phyloP scores from a whole-genome alignment of 2,329 filamentous ascomycete genomes.

The Venturia carpophila region DNA sequence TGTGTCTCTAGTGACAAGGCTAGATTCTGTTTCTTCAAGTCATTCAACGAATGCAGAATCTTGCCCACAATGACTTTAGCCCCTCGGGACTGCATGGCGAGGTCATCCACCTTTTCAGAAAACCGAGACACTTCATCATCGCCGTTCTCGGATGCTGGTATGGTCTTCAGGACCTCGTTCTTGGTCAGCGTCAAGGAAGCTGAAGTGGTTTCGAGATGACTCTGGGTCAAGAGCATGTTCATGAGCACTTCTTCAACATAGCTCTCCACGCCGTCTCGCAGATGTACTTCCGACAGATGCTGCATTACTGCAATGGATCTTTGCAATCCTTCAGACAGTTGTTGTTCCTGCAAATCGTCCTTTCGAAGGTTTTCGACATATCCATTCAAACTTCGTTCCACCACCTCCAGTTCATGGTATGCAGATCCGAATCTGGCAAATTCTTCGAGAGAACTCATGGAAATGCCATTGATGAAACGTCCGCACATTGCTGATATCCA shows the following conservation, averaged over 20 bases:
- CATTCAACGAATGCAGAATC: constrained; percentile 66
- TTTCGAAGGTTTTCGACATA: constrained; percentile 80
- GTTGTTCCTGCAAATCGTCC: constrained; percentile 78
- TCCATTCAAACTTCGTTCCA: constrained; percentile 78
- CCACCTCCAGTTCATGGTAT: constrained; percentile 79
- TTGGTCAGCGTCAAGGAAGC: constrained; percentile 57
- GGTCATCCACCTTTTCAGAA: constrained; percentile 59
- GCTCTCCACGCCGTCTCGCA: constrained; percentile 59
- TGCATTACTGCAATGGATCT: constrained; percentile 74
- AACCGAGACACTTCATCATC: constrained; percentile 52
- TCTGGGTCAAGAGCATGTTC: constrained; percentile 67
- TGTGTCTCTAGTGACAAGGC: constrained; percentile 61
- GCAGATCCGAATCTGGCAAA: constrained; percentile 75
- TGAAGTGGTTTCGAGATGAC: constrained; percentile 71
- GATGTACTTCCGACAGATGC: constrained; percentile 77
- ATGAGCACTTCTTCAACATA: constrained; percentile 76
- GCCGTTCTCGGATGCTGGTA: constrained; percentile 57
- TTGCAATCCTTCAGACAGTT: constrained; percentile 73
- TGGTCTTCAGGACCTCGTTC: constrained; percentile 57
- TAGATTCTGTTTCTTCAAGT: constrained; percentile 67
- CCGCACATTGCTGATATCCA: constrained; percentile 79
- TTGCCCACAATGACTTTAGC: constrained; percentile 78
- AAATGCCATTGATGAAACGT: constrained; percentile 74
- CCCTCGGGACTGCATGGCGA: constrained; percentile 69
- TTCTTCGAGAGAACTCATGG: constrained; percentile 65